Conservation (phyloP, 2,329 filamentous ascomycete genomes). For the Aspergillaceae sp. region DNA sequence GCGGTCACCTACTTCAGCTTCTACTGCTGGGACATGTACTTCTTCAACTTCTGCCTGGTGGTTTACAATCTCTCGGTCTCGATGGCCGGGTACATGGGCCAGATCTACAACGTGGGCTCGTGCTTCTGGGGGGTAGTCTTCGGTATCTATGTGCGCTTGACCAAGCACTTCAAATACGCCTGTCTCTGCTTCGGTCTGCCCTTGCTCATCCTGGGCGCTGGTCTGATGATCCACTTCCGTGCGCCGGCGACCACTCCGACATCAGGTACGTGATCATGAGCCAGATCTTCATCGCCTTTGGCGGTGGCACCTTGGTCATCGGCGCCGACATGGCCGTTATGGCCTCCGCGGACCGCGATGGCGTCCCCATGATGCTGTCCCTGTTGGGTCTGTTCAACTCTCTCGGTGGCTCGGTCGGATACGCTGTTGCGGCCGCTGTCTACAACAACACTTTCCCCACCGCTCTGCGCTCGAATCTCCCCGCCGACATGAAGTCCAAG, state of each 20-base stretch:
- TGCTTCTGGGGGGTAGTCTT: constrained; percentile 44
- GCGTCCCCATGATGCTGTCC: constrained; percentile 41
- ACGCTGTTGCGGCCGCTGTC: constrained; percentile 34
- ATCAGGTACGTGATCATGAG: constrained; percentile 48
- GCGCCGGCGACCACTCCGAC: constrained; percentile 30
- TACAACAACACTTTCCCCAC: constrained; percentile 51
- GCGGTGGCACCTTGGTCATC: constrained; percentile 47
- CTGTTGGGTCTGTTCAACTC: constrained; percentile 27
- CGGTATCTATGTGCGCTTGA: constrained; percentile 42
- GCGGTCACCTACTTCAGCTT: constrained; percentile 42
- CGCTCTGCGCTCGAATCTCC: constrained; percentile 39
- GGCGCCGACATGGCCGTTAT: constrained; percentile 52
- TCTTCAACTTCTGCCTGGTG: constrained; percentile 46
- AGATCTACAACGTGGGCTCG: constrained; percentile 48
- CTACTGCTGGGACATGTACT: constrained; percentile 49
- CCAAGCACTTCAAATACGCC: constrained; percentile 45
- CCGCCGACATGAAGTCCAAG: constrained; percentile 19
- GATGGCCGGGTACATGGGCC: constrained; percentile 39
- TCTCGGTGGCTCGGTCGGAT: constrained; percentile 28
- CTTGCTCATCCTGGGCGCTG: constrained; percentile 44
- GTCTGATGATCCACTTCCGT: constrained; percentile 50
- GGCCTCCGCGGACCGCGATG: constrained; percentile 46
- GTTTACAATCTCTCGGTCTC: constrained; percentile 40
- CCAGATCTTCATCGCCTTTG: constrained; percentile 49
- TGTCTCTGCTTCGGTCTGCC: constrained; percentile 46